phyloP scores from a whole-genome alignment of 352 stramenopile species.

The Phytopythium litorale region DNA sequence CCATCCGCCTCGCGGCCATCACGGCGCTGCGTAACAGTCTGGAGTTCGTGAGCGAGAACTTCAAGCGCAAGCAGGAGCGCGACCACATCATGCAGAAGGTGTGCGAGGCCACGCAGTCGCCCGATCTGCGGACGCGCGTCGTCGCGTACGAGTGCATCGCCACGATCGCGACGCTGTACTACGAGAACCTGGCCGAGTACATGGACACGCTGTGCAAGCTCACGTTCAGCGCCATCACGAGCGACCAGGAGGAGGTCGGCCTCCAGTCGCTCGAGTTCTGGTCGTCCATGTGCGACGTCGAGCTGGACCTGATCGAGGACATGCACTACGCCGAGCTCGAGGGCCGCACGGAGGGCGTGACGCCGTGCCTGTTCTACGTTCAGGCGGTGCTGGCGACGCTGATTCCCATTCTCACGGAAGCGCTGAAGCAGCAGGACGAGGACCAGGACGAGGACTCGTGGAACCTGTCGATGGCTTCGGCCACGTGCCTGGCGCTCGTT shows the following conservation, averaged over 20 bases:
- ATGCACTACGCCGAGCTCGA: slow-evolving; percentile 80
- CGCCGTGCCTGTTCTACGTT: slow-evolving; percentile 87
- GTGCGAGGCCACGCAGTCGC: slow-evolving; percentile 93
- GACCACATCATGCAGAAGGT: slow-evolving; percentile 96
- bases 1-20: slow-evolving; percentile 91
- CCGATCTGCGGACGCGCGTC: slow-evolving; percentile 83
- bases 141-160: slow-evolving; percentile 96
- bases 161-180: slow-evolving; percentile 95
- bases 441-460: slow-evolving; percentile 93
- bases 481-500: slow-evolving; percentile 92
- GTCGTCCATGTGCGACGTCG: slow-evolving; percentile 95
- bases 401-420: slow-evolving; percentile 91
- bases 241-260: slow-evolving; percentile 90
- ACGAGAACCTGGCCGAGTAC: slow-evolving; percentile 94
- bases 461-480: slow-evolving; percentile 93
- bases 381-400: slow-evolving; percentile 83
- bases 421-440: slow-evolving; percentile 94
- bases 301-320: slow-evolving; percentile 93
- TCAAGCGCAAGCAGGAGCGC: slow-evolving; percentile 93
- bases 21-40: slow-evolving; percentile 94
- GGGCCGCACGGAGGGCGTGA: slow-evolving; percentile 39
- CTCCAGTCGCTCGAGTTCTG: slow-evolving; percentile 98
- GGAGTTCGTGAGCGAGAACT: slow-evolving; percentile 95
- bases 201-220: slow-evolving; percentile 97
- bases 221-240: slow-evolving; percentile 92